Conservation (phyloP, 805 yeast species). For the Lipomyces chichibuensis region DNA sequence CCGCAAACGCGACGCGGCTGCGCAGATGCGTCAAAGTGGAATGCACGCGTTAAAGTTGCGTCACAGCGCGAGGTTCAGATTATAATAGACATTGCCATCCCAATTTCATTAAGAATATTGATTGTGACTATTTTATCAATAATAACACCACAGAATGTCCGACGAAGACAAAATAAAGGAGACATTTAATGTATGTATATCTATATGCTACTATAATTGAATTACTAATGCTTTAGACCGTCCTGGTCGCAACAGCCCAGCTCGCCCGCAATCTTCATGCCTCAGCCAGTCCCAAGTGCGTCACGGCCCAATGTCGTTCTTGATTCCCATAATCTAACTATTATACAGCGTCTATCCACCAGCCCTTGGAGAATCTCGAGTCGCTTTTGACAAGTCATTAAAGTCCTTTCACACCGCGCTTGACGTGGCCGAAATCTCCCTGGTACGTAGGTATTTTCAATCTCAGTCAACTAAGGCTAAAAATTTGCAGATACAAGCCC, state of each 20-base stretch:
- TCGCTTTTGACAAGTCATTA: constrained; percentile 10
- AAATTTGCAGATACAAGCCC: constrained; percentile 18
- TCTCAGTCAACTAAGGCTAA: not conserved
- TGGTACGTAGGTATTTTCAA: constrained; percentile 10
- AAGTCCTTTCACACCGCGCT: constrained; percentile 21
- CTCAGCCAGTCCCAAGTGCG: constrained; percentile 26
- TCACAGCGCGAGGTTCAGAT: not conserved
- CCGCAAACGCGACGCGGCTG: constrained; percentile 3
- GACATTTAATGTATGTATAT: constrained; percentile 22
- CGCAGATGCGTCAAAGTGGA: not conserved
- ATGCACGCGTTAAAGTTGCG: not conserved
- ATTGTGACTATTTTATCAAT: not conserved
- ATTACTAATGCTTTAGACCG: constrained; percentile 3
- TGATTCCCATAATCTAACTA: not conserved
- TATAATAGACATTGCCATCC: too few species aligned
- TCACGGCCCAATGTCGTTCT: not conserved
- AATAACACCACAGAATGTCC: constrained; percentile 5
- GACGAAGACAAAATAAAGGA: constrained; percentile 4
- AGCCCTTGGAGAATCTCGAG: not conserved
- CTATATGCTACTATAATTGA: too few species aligned
- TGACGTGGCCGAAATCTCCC: constrained; percentile 23
- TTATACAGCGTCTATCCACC: constrained; percentile 22
- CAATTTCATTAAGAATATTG: not conserved
- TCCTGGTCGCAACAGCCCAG: constrained; percentile 27
- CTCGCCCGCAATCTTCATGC: constrained; percentile 13